Evolutionary conservation across 2,329 filamentous ascomycete species (phyloP), one percentile per base, ranked within the genome.

Genomic region (Sporothrix inflata): DNA sequence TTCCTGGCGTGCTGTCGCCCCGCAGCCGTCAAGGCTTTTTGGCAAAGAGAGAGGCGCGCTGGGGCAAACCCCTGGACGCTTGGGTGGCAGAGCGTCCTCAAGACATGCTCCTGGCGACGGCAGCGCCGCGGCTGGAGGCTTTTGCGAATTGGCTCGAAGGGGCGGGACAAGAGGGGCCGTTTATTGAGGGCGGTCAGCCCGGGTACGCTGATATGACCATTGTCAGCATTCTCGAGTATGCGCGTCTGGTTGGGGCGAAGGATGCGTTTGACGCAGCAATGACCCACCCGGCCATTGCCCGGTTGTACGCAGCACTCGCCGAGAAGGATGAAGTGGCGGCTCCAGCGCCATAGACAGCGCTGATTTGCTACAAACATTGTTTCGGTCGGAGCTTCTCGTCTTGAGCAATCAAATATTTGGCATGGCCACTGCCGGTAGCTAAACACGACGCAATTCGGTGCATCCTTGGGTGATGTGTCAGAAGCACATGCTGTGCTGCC

Each of bases 261-360:
- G 42, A n/a, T 47, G 63, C 63, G n/a, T 49, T 66, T 14, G 42
- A 66, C 9, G 63, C 63, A 34, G 42, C 63, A 49, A 49, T 66
- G 42, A 8, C 40, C 40, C 42, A 66, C 63, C 42, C 24, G 2
- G 24, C 42, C 19, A 66, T 66, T 34, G 42, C 42, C 12, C 42
- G 63, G 61, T 40, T 49, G 12, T 66, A 49, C 11, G 38, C 7
- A 4, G 42, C 63, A 2, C 63, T 66, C 11, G 1, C 24, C 4
- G 63, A 66, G 14, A 66, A 49, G 27, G 42, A 66, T 7, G 8
- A 49, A 3, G 21, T 49, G 40, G n/a, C 14, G 3, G 30, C 30
- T 11, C 16, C 12, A 40, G 30, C 30, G 19, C 12, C 16, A 61
- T 38, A 40, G 51, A 19, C 14, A 57, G 24, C 27, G 12, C 3